Base-by-base conservation (phyloP, 2,329 filamentous ascomycete genomes). In the Byssoonygena ceratinophila region DNA sequence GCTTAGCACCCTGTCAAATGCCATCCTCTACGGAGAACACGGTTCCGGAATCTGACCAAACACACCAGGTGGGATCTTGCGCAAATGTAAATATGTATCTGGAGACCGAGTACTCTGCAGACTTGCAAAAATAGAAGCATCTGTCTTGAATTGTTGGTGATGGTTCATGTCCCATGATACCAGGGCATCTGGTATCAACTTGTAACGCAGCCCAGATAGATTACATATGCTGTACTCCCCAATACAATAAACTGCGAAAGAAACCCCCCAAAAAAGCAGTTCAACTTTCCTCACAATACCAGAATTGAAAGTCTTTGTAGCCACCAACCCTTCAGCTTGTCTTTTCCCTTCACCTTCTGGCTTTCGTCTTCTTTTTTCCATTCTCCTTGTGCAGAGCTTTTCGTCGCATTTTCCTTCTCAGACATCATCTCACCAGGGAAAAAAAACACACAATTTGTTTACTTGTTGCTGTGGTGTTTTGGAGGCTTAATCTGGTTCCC, bases 291-390 rank as follows among this genome's bases (percentile, higher is more conserved):
- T 32, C 41, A 29, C 23, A 18, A 27, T 23, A 22, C 23, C 43
- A 18, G 8, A 29, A 5, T 9, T 4, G 16, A 34, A 20, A 45
- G 16, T 46, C 50, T 52, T 34, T 52, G 32, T 46, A 46, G 32
- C 44, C 32, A 41, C 41, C 32, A 37, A 29, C 31, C 16, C 12
- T 29, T 29, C 29, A 32, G 23, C 34, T 44, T 43, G 48, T 52
- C 53, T 54, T 58, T 55, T 9, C 27, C 27, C 57, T 54, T 55
- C 51, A 52, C 50, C 43, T 47, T 23, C 53, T 16, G 20, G 9
- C n/a, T n/a, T 44, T 37, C n/a, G 16, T 47, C 44, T 29, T 51
- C 37, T 37, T 37, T 52, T 27, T 49, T 40, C 16, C 9, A 14
- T 46, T 16, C 36, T 31, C 16, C 16, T 46, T 37, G 32, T 2